phyloP scores from a whole-genome alignment of 139 green algal genomes.

The Picochlorum sp. region DNA sequence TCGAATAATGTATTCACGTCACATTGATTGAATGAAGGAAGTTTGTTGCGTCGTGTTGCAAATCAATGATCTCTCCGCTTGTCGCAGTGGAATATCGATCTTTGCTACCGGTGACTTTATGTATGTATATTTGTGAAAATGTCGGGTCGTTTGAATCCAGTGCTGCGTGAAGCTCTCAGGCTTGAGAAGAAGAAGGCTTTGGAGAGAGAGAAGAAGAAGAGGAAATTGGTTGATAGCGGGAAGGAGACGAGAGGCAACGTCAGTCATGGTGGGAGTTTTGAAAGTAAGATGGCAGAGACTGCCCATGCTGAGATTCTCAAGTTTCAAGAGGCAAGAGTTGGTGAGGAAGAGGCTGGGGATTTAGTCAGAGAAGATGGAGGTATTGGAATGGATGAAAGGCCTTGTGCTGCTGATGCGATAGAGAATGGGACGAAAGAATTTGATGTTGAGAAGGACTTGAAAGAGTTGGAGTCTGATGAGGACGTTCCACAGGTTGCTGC shows the following conservation, averaged over 20 bases:
- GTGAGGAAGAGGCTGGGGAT: no score
- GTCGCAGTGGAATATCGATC: no score
- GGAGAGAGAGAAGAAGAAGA: background rate
- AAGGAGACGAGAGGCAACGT: constrained; percentile 7
- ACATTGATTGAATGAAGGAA: no score
- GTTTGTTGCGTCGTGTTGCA: no score
- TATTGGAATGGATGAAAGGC: background rate
- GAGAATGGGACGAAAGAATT: background rate
- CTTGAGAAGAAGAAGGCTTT: constrained; percentile 3
- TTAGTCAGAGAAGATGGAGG: background rate
- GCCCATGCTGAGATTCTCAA: constrained; percentile 22
- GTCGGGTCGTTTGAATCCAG: no score
- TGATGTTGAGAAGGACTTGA: background rate
- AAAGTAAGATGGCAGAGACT: constrained; percentile 6
- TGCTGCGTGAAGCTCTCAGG: constrained; percentile 5
- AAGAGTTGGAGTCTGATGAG: constrained; percentile 1
- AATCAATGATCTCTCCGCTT: no score
- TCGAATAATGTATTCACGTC: no score
- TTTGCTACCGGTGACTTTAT: no score
- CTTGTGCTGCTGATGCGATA: background rate
- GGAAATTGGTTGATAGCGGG: background rate
- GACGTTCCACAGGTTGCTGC: background rate
- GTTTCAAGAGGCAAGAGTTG: constrained; percentile 12
- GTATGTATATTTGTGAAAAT: no score
- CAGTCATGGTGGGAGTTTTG: constrained; percentile 8